phyloP scores from a whole-genome alignment of 2,329 filamentous ascomycete species.

The Colletotrichum salicis region DNA sequence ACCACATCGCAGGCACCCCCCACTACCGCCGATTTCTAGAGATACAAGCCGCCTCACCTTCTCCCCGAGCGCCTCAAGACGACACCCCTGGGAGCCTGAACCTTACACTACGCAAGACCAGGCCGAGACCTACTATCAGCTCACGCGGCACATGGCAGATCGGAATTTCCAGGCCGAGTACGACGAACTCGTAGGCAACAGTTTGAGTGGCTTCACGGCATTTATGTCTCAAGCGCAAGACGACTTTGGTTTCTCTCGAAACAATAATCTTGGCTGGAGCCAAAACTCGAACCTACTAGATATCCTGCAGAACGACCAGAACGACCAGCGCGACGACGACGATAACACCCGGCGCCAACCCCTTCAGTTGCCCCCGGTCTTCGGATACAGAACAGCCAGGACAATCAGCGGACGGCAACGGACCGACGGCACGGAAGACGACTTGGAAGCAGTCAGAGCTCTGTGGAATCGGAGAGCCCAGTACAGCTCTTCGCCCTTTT shows the following conservation, averaged over 20 bases:
- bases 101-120: constrained; percentile 13
- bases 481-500: constrained; percentile 34
- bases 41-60: constrained; percentile 7
- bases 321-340: constrained; percentile 29
- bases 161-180: constrained; percentile 36
- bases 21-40: constrained; percentile 40
- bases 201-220: constrained; percentile 22
- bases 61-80: constrained; percentile 10
- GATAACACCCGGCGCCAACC: constrained; percentile 14
- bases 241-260: constrained; percentile 10
- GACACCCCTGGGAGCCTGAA: constrained; percentile 25
- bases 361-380: constrained; percentile 23
- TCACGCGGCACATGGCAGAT: constrained; percentile 32
- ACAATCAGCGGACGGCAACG: constrained; percentile 27
- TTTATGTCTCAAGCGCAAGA: constrained; percentile 27
- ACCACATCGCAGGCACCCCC: constrained; percentile 44
- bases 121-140: constrained; percentile 9
- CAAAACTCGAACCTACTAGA: constrained; percentile 8
- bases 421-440: constrained; percentile 28
- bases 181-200: constrained; percentile 34
- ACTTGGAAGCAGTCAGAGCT: constrained; percentile 34
- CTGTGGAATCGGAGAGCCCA: constrained; percentile 34
- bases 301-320: constrained; percentile 29
- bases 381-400: constrained; percentile 14
- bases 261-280: constrained; percentile 3